Evolutionary conservation across 495 filamentous ascomycete species (phyloP).

Genomic region (Lasiosphaeria ovina): DNA sequence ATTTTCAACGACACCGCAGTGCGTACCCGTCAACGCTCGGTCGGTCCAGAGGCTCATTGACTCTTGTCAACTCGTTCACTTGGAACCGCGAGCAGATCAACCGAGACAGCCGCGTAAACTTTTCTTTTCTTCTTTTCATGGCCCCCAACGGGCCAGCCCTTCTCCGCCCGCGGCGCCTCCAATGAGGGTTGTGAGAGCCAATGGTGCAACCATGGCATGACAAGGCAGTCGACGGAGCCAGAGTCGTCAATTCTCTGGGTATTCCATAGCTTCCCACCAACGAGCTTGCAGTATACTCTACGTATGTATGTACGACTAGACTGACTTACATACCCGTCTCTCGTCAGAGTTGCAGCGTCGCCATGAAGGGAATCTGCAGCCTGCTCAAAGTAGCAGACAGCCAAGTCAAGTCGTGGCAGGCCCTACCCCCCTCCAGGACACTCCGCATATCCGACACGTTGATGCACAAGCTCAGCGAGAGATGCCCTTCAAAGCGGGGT

Average conservation of each 20-base stretch:
- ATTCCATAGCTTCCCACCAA: slow-evolving; percentile 20
- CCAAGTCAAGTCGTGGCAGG: slow-evolving; percentile 1
- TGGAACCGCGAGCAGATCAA: slow-evolving; percentile 8
- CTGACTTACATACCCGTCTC: too few species aligned
- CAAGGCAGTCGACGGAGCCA: slow-evolving; percentile 11
- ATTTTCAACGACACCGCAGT: slow-evolving; percentile 19
- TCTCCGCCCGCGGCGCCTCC: slow-evolving; percentile 4
- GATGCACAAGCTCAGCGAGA: slow-evolving; percentile 5
- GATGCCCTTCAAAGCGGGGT: neutral
- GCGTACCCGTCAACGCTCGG: neutral
- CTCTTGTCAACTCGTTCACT: neutral
- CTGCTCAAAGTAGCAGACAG: slow-evolving; percentile 8
- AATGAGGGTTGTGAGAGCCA: slow-evolving; percentile 8
- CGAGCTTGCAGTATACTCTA: neutral
- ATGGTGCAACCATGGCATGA: slow-evolving; percentile 12
- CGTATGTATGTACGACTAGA: neutral
- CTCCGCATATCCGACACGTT: slow-evolving; percentile 17
- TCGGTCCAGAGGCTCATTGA: neutral
- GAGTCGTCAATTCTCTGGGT: slow-evolving; percentile 10
- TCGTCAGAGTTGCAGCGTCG: neutral
- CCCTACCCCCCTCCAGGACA: too few species aligned
- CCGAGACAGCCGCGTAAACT: slow-evolving; percentile 1
- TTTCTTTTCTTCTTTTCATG: neutral
- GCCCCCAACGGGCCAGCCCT: slow-evolving; percentile 10
- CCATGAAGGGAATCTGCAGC: slow-evolving; percentile 10